Evolutionary conservation across 2,329 filamentous ascomycete species (phyloP).

Genomic region (Xylariaceae sp.): DNA sequence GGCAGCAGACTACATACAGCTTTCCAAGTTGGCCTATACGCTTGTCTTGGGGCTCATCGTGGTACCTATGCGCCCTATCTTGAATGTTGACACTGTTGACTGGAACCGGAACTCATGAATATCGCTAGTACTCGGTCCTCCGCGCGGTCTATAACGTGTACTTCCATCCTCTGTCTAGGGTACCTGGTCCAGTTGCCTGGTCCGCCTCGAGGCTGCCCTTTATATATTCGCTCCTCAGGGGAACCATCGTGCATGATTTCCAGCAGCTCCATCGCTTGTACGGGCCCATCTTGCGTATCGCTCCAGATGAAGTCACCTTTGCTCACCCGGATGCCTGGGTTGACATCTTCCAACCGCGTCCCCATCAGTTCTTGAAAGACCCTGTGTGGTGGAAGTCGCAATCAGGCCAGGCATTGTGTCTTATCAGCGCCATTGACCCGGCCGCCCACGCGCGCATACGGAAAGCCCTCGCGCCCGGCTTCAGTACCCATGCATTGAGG

Average conservation of each 20-base stretch:
- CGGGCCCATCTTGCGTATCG: conserved; percentile 21
- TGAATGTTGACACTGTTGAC: no score
- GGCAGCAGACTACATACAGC: no score
- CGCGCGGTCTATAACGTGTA: no score
- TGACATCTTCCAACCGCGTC: conserved; percentile 19
- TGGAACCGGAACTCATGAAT: no score
- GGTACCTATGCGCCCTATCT: no score
- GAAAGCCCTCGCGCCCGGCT: conserved; percentile 21
- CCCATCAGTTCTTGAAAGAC: conserved; percentile 24
- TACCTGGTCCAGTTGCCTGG: conserved; percentile 18
- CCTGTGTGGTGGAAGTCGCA: conserved; percentile 25
- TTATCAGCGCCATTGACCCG: conserved; percentile 27
- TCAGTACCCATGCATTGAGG: conserved; percentile 24
- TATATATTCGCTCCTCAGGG: conserved; percentile 15
- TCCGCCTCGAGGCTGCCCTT: conserved; percentile 19
- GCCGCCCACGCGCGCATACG: conserved; percentile 22
- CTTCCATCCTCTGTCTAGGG: conserved; percentile 16
- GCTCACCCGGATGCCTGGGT: conserved; percentile 16
- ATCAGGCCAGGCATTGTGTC: conserved; percentile 18
- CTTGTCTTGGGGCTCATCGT: no score
- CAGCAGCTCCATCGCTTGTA: conserved; percentile 20
- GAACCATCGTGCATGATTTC: conserved; percentile 19
- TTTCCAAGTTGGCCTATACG: no score
- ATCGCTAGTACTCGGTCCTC: no score
- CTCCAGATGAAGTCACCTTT: conserved; percentile 21